These are phyloP conservation scores for Suhomyces ambrosiae DNA, from an alignment of 1,139 yeast species.

Conservation along the genomic window DNA sequence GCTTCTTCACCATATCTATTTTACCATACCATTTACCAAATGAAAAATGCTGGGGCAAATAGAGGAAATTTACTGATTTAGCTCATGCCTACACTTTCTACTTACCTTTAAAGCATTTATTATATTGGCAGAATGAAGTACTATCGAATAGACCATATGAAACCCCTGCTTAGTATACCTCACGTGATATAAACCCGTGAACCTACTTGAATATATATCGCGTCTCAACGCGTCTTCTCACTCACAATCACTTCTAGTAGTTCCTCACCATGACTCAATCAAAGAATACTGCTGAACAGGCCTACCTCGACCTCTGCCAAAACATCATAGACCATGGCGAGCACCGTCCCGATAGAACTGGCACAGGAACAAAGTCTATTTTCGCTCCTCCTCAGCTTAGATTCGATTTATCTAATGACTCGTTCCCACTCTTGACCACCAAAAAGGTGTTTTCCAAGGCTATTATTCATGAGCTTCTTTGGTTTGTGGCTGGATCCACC, in stretches of 20 bases:
- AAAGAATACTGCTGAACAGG: constrained; percentile 67
- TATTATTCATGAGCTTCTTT: constrained; percentile 81
- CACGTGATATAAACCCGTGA: too few relatives aligned
- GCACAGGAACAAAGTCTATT: constrained; percentile 88
- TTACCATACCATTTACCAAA: too few relatives aligned
- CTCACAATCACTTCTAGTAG: not conserved
- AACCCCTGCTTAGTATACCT: too few relatives aligned
- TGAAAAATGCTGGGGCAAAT: too few relatives aligned
- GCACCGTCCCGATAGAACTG: constrained; percentile 91
- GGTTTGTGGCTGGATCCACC: constrained; percentile 92
- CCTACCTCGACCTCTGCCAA: constrained; percentile 79
- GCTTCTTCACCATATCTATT: too few relatives aligned
- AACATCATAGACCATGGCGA: constrained; percentile 84
- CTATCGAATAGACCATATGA: too few relatives aligned
- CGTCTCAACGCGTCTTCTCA: constrained; percentile 6
- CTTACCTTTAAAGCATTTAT: too few relatives aligned
- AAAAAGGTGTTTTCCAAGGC: constrained; percentile 90
- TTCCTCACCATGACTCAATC: constrained; percentile 18
- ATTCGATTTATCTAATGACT: constrained; percentile 69
- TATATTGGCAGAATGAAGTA: too few relatives aligned
- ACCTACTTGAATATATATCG: too few relatives aligned
- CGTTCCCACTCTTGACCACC: constrained; percentile 88
- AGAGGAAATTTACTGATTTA: too few relatives aligned
- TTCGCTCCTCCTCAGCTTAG: constrained; percentile 97
- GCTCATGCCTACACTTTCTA: too few relatives aligned